phyloP scores from a whole-genome alignment of 208 protist species.

The Wallacemonas sp. region DNA sequence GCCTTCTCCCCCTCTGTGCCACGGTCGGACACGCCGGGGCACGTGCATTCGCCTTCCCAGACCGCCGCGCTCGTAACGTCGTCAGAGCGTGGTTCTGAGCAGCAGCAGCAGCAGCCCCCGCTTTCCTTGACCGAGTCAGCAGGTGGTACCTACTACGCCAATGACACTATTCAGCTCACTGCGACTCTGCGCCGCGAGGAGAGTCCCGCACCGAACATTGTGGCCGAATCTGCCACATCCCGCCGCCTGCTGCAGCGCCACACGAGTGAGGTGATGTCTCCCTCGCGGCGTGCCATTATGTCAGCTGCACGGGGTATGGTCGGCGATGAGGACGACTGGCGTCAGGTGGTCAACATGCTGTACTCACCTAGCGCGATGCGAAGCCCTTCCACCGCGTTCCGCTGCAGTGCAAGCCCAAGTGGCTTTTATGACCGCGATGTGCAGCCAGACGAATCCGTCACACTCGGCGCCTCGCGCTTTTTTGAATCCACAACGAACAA shows the following conservation, averaged over 20 bases:
- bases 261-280: background rate
- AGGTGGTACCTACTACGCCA: background rate
- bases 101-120: background rate
- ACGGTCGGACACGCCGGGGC: background rate
- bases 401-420: background rate
- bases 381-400: constrained; percentile 1
- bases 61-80: background rate
- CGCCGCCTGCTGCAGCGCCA: background rate
- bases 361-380: constrained; percentile 1
- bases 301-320: background rate
- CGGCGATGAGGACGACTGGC: background rate
- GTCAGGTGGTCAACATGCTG: background rate
- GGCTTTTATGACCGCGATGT: constrained; percentile 2
- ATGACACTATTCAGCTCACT: constrained; percentile 5
- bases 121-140: background rate
- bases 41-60: constrained; percentile 8
- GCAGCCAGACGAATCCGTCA: constrained; percentile 7
- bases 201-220: background rate
- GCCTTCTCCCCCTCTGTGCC: constrained; percentile 5
- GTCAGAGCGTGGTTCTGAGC: background rate
- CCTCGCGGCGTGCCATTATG: constrained; percentile 2
- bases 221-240: background rate
- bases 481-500: constrained; percentile 6
- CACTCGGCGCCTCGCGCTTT: constrained; percentile 12
- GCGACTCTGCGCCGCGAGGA: background rate